phyloP scores from a whole-genome alignment of 1,139 yeast genomes.

The Geotrichum carabidarum region DNA sequence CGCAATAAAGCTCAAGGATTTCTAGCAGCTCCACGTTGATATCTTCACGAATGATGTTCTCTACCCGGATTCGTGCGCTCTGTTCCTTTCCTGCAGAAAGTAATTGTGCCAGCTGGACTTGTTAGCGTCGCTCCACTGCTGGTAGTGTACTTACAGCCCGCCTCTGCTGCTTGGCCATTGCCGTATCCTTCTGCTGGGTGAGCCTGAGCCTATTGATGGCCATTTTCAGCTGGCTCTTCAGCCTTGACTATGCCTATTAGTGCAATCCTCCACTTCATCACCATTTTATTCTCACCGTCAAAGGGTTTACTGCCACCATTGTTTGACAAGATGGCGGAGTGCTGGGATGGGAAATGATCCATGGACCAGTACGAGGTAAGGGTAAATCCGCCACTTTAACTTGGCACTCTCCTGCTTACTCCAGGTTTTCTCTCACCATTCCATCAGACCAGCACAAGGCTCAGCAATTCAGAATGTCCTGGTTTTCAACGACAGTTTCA shows the following conservation, averaged over 20 bases:
- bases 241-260: conserved; percentile 36
- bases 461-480: conserved; percentile 39
- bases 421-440: neutral
- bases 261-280: neutral
- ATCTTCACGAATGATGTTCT: conserved; percentile 80
- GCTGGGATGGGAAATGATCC: neutral
- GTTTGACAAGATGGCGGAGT: neutral
- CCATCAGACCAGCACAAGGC: neutral
- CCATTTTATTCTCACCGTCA: conserved; percentile 21
- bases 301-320: conserved; percentile 21
- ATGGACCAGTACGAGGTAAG: neutral
- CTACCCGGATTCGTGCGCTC: conserved; percentile 80
- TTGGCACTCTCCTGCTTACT: neutral
- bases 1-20: conserved; percentile 76
- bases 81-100: conserved; percentile 68
- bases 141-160: conserved; percentile 41
- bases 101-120: conserved; percentile 55
- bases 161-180: conserved; percentile 75
- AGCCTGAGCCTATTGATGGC: conserved; percentile 74
- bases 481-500: conserved; percentile 53
- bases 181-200: conserved; percentile 76
- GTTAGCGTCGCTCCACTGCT: too few relatives aligned
- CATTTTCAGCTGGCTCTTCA: conserved; percentile 72
- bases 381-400: conserved; percentile 6
- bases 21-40: conserved; percentile 77